Conservation (phyloP, 768 basidiomycete genomes). For the Calocybe cyanea region DNA sequence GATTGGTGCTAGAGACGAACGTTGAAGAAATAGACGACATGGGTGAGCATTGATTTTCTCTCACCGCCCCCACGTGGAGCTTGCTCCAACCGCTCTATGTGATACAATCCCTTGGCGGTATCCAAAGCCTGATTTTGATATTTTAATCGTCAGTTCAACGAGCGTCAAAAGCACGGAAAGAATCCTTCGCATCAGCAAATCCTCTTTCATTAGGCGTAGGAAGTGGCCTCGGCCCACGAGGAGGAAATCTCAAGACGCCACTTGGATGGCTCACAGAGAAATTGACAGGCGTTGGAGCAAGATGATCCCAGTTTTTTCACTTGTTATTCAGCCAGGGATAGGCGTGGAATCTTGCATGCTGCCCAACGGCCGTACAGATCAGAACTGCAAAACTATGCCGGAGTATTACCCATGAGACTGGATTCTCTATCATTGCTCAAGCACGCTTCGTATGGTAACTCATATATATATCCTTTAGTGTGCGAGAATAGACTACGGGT, state of each 20-base stretch:
- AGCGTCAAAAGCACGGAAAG: slow-evolving; percentile 67
- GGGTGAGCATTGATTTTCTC: slow-evolving; percentile 39
- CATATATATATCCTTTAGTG: slow-evolving; percentile 1
- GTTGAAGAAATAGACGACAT: slow-evolving; percentile 77
- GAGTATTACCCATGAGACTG: background rate
- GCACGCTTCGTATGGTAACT: background rate
- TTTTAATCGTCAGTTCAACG: slow-evolving; percentile 50
- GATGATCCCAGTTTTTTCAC: slow-evolving; percentile 21
- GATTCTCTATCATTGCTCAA: background rate
- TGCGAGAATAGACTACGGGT: slow-evolving; percentile 1
- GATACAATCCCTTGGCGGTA: background rate
- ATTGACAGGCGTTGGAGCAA: slow-evolving; percentile 61
- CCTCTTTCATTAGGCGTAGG: slow-evolving; percentile 70
- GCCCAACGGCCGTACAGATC: background rate
- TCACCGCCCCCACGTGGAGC: slow-evolving; percentile 8
- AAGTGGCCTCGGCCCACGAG: slow-evolving; percentile 58
- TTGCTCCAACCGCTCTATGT: background rate
- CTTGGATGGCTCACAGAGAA: slow-evolving; percentile 78
- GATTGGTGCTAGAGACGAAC: slow-evolving; percentile 93
- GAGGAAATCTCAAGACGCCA: slow-evolving; percentile 61
- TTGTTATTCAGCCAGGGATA: background rate
- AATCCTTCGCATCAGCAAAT: slow-evolving; percentile 78
- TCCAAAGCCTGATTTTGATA: slow-evolving; percentile 1
- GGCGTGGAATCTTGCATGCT: background rate
- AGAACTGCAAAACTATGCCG: background rate